Evolutionary conservation across 2,329 filamentous ascomycete genomes (phyloP), one percentile per base, ranked within the genome.

Genomic region (Fusarium marasasianum): DNA sequence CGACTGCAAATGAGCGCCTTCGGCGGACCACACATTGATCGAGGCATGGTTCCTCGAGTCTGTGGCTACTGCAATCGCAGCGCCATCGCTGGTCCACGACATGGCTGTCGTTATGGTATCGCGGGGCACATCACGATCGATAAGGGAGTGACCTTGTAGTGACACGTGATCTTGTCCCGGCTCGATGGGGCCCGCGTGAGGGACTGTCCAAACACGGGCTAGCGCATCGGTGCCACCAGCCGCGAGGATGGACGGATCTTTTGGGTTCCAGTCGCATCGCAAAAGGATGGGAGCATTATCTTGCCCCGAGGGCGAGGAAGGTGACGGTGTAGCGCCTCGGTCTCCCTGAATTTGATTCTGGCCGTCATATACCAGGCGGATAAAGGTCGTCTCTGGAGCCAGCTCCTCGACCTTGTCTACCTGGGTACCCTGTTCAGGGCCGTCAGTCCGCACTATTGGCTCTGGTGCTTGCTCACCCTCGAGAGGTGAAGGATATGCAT

Each of bases 231-330:
- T 91, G 79, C 90, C 90, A 84, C 89, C 90, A 86, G 89, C 90
- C 82, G 90, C 90, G 86, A 92, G 86, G 83, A 91, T 84, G 69
- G 87, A 89, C 81, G 90, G 88, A 85, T 92, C 87, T 82, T 81
- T 86, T 76, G 90, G 90, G 85, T 89, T 91, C 89, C 90, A 92
- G 86, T 91, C 89, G 87, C 90, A 91, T 82, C 91, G 89, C 84
- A 92, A 86, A 82, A 92, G 83, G 78, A 91, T 87, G 80, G 90
- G 89, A 82, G 86, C 85, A 78, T 87, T 88, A 79, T 89, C 87
- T 71, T 79, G 78, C 69, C 82, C 80, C 63, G 77, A 75, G 73
- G 83, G 82, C 31, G 83, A 82, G 67, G 81, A 77, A 56, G 82
- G 80, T 45, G 82, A 80, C 77, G 72, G 72, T 29, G 72, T 74